phyloP scores from a whole-genome alignment of 805 yeast genomes.

The Metschnikowia kunwiensis region DNA sequence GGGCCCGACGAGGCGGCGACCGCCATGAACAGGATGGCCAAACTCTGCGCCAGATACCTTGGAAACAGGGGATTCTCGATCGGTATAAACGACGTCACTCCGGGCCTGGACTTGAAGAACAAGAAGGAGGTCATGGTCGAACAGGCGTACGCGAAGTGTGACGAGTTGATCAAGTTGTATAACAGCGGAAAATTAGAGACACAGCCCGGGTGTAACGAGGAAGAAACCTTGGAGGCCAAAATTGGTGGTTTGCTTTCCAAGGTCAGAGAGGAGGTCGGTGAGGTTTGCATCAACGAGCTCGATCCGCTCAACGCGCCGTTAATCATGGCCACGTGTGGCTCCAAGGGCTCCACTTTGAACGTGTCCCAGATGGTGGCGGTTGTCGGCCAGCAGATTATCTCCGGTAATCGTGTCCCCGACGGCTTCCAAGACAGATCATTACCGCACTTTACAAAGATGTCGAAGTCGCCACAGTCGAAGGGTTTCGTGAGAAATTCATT shows the following conservation, averaged over 20 bases:
- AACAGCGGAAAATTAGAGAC: conserved; percentile 89
- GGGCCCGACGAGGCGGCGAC: conserved; percentile 95
- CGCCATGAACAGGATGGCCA: conserved; percentile 99
- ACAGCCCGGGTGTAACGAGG: conserved; percentile 99
- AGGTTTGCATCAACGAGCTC: conserved; percentile 89
- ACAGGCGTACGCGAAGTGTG: conserved; percentile 85
- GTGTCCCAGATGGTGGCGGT: conserved; percentile 99
- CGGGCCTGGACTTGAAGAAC: conserved; percentile 69
- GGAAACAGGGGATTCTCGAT: conserved; percentile 97
- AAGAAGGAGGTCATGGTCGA: conserved; percentile 89
- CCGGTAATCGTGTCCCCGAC: conserved; percentile 98
- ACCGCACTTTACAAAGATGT: conserved; percentile 94
- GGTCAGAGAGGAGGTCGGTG: conserved; percentile 98
- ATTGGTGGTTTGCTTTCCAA: conserved; percentile 94
- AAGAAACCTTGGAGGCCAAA: conserved; percentile 95
- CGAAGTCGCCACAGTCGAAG: conserved; percentile 95
- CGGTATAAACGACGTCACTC: conserved; percentile 97
- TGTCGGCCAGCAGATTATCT: conserved; percentile 97
- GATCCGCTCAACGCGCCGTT: conserved; percentile 91
- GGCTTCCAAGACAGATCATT: conserved; percentile 99
- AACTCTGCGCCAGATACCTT: conserved; percentile 88
- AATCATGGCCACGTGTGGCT: conserved; percentile 99
- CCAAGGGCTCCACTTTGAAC: conserved; percentile 95
- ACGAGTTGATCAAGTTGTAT: conserved; percentile 75
- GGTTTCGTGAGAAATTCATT: conserved; percentile 98